Conservation (phyloP, 2,329 filamentous ascomycete genomes). For the Arthrobotrys entomopaga region DNA sequence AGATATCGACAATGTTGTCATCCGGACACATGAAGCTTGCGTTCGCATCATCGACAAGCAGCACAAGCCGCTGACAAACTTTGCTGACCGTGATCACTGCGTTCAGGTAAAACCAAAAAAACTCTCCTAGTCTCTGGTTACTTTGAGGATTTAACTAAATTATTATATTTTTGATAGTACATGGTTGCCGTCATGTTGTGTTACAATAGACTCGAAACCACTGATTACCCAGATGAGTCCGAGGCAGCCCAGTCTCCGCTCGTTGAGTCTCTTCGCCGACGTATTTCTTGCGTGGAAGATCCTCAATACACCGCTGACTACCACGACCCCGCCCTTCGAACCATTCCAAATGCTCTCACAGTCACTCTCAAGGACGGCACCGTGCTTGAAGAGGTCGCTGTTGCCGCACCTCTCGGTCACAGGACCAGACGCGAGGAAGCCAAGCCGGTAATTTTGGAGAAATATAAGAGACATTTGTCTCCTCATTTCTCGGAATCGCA, state of each 20-base stretch:
- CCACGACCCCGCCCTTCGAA: slow-evolving; percentile 90
- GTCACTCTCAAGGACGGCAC: slow-evolving; percentile 96
- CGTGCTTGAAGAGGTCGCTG: slow-evolving; percentile 85
- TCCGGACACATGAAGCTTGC: slow-evolving; percentile 97
- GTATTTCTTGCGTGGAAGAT: slow-evolving; percentile 96
- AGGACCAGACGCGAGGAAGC: slow-evolving; percentile 91
- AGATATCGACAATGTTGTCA: slow-evolving; percentile 92
- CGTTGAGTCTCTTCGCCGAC: slow-evolving; percentile 89
- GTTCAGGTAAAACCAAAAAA: slow-evolving; percentile 72
- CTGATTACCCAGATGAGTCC: slow-evolving; percentile 89
- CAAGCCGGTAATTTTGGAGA: slow-evolving; percentile 94
- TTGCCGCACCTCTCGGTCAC: slow-evolving; percentile 95
- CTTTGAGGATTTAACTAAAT: neutral
- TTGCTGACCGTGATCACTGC: slow-evolving; percentile 98
- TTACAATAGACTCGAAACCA: slow-evolving; percentile 91
- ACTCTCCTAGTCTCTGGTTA: neutral
- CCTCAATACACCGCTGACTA: slow-evolving; percentile 94
- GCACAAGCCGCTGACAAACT: slow-evolving; percentile 99
- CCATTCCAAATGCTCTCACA: slow-evolving; percentile 95
- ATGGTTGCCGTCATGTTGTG: slow-evolving; percentile 97
- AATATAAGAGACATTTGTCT: slow-evolving; percentile 91
- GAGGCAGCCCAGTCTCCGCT: slow-evolving; percentile 91
- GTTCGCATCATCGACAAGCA: slow-evolving; percentile 99
- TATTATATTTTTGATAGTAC: slow-evolving; percentile 67
- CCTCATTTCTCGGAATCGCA: slow-evolving; percentile 81